Conservation (phyloP, 139 green algal genomes). For the Microglena sp. region DNA sequence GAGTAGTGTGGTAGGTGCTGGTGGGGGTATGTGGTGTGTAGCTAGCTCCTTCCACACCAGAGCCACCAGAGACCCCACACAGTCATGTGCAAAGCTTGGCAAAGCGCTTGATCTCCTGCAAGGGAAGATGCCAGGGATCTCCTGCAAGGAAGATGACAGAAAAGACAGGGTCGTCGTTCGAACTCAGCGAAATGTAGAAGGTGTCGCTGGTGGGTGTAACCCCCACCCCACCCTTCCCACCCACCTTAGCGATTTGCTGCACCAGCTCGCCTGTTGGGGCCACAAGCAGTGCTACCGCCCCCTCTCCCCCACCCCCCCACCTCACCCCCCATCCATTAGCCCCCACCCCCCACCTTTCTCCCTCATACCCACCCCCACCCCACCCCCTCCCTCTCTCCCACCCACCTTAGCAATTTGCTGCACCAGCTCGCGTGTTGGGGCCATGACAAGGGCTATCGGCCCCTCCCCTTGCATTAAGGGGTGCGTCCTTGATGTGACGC, state of each 20-base stretch:
- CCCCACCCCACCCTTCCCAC: background rate
- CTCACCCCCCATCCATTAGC: background rate
- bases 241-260: slow-evolving; percentile 55
- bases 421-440: slow-evolving; percentile 91
- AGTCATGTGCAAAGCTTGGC: background rate
- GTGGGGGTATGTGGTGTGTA: background rate
- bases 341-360: background rate
- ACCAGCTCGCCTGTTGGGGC: slow-evolving; percentile 93
- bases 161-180: background rate
- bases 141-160: background rate
- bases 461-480: slow-evolving; percentile 70
- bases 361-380: background rate
- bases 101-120: background rate
- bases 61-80: too few relatives aligned
- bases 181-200: background rate
- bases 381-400: background rate
- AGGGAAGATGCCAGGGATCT: too few relatives aligned
- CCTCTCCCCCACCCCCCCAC: background rate
- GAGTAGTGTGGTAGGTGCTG: background rate
- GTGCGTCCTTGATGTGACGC: slow-evolving; percentile 87
- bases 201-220: background rate
- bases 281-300: slow-evolving; percentile 31
- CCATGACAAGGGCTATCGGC: slow-evolving; percentile 86
- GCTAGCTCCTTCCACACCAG: background rate
- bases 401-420: slow-evolving; percentile 64